Conservation (phyloP, 169 alveolate species). For the Cryptosporidium sp. region DNA sequence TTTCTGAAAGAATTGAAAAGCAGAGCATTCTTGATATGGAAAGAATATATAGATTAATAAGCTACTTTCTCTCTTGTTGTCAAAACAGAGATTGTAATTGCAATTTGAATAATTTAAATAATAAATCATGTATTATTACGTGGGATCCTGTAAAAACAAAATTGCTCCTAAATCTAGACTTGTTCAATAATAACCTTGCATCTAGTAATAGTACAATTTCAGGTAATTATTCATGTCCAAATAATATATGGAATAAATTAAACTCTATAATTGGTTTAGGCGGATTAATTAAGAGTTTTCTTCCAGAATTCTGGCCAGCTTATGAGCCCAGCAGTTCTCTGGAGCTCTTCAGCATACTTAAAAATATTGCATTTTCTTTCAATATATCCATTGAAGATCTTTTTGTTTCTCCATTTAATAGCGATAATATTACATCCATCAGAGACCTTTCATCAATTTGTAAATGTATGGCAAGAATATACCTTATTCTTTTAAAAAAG, state of each 20-base stretch:
- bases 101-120: conserved; percentile 6
- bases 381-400: conserved; percentile 7
- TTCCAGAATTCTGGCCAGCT: conserved; percentile 21
- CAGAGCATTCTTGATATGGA: conserved; percentile 54
- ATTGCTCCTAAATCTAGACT: conserved; percentile 5
- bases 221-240: conserved; percentile 3
- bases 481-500: neutral
- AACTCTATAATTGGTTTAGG: neutral
- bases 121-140: conserved; percentile 20
- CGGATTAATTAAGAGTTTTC: conserved; percentile 21
- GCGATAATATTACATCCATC: neutral
- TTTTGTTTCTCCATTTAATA: neutral
- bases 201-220: neutral
- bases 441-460: conserved; percentile 11
- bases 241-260: conserved; percentile 24
- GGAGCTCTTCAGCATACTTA: conserved; percentile 33
- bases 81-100: conserved; percentile 30
- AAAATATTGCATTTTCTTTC: conserved; percentile 6
- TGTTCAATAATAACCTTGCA: neutral
- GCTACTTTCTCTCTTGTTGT: conserved; percentile 54
- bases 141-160: conserved; percentile 42
- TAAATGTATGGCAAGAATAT: conserved; percentile 28
- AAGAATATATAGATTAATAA: conserved; percentile 7
- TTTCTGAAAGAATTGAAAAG: conserved; percentile 18
- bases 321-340: conserved; percentile 9